Percentiles rank a stretch among this genome's conserved stretches.
These are phyloP conservation scores for Stephanodiscus triporus DNA, from an alignment of 108 stramenopile species.

Conservation along the genomic window DNA sequence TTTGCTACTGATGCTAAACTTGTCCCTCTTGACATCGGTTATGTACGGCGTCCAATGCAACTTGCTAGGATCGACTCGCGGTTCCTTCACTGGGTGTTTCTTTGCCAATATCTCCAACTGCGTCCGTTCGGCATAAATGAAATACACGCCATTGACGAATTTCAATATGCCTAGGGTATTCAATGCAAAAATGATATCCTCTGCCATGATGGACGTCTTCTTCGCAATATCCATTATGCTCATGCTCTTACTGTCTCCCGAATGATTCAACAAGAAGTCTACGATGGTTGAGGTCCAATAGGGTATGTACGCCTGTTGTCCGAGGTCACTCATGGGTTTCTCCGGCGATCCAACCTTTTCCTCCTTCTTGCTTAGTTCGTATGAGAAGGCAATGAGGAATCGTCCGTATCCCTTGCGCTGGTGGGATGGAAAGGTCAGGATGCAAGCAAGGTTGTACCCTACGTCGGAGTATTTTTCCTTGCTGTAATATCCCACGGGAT, in stretches of 20 bases:
- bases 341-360: conserved; percentile 97
- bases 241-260: conserved; percentile 60
- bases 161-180: conserved; percentile 92
- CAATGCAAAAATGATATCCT: conserved; percentile 95
- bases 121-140: conserved; percentile 84
- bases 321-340: conserved; percentile 98
- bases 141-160: conserved; percentile 90
- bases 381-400: conserved; percentile 97
- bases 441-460: conserved; percentile 99
- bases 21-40: conserved; percentile 96
- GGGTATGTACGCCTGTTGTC: conserved; percentile 94
- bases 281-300: conserved; percentile 93
- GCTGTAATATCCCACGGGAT: conserved; percentile 96
- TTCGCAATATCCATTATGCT: conserved; percentile 92
- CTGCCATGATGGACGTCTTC: conserved; percentile 95
- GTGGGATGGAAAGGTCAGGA: conserved; percentile 97
- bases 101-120: conserved; percentile 76
- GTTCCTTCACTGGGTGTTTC: conserved; percentile 95
- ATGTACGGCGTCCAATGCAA: conserved; percentile 98
- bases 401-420: conserved; percentile 99
- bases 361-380: conserved; percentile 97
- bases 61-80: conserved; percentile 84
- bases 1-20: conserved; percentile 96
- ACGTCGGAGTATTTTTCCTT: conserved; percentile 99
- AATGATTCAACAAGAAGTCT: conserved; percentile 80